Base-by-base conservation (phyloP, 257 asterid species). In the Solanum bulbocastanum region DNA sequence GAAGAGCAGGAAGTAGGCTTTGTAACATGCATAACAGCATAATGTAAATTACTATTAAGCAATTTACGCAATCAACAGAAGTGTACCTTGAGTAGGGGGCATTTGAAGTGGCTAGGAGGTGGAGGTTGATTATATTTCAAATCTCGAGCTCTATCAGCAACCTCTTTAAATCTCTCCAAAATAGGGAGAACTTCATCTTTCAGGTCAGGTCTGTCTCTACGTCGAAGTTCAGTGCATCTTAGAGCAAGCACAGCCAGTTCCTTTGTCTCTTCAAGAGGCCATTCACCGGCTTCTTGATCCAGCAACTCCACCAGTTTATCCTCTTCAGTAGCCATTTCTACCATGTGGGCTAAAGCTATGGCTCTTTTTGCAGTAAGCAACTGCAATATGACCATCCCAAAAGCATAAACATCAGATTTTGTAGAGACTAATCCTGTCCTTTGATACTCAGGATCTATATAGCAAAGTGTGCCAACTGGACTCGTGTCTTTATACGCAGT, bases 401-500 rank as follows among this genome's bases (percentile, higher is more conserved):
- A 91, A 46, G 98, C 98, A 83, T 94, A 96, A 40, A 95, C 94
- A 72, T 96, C 99, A 2, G 98, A 94, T 88, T 91, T 92, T 27
- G 98, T 92, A 20, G 97, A 89, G 76, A 94, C 84, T 10, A 89
- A 87, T 58, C 99, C 98, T 0, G 98, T 94, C 86, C 99, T 88
- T 88, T 94, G 98, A 87, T 96, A 96, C 92, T 96, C 99, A 1
- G 99, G 99, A 44, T 96, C 99, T 2, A 96, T 96, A 69, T 95
- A 96, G 90, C 97, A 94, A 23, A 95, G 87, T 3, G 98, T 94
- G 22, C 99, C 99, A 44, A 92, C 97, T 6, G 91, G 93, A 33
- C 90, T 86, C 0, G 94, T 92, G 88, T 91, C 93, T 88, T 91
- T 92, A 84, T 76, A 88, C 0, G 88, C 83, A 13, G 90, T 27